Percentiles rank a stretch among this genome's conserved stretches.
Conservation (phyloP, 2,329 filamentous ascomycete species). For the Tetracladium maxilliforme region DNA sequence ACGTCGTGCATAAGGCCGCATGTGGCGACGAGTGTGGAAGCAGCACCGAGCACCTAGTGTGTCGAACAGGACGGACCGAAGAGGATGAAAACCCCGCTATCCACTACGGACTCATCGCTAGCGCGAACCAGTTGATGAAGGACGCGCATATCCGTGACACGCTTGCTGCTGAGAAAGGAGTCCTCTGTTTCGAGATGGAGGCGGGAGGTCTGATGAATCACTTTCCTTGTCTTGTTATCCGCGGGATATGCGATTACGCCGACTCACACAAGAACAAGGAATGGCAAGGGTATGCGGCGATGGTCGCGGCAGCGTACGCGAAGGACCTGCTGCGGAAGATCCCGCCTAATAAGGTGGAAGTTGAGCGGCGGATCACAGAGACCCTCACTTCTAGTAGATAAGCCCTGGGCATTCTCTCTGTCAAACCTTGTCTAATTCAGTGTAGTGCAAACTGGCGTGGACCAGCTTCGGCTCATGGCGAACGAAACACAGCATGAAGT, state of each 20-base stretch:
- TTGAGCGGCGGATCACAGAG: constrained; percentile 7
- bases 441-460: too few relatives aligned
- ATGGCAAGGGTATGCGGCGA: constrained; percentile 8
- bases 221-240: constrained; percentile 14
- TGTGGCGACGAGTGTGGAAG: constrained; percentile 7
- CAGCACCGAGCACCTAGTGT: constrained; percentile 7
- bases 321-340: constrained; percentile 9
- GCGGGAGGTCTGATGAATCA: constrained; percentile 15
- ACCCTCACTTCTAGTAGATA: constrained; percentile 3
- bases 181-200: constrained; percentile 19
- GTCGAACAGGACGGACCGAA: constrained; percentile 6
- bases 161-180: constrained; percentile 5
- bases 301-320: constrained; percentile 8
- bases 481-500: too few relatives aligned
- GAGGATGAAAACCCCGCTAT: constrained; percentile 10
- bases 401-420: too few relatives aligned
- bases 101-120: constrained; percentile 20
- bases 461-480: too few relatives aligned
- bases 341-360: constrained; percentile 7
- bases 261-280: constrained; percentile 10
- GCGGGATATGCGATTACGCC: constrained; percentile 19
- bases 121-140: constrained; percentile 11
- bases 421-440: too few relatives aligned
- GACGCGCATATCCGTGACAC: constrained; percentile 5
- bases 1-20: constrained; percentile 4